These are phyloP conservation scores for Talaromyces sp. DNA, from an alignment of 2,329 filamentous ascomycete genomes.

Conservation along the genomic window DNA sequence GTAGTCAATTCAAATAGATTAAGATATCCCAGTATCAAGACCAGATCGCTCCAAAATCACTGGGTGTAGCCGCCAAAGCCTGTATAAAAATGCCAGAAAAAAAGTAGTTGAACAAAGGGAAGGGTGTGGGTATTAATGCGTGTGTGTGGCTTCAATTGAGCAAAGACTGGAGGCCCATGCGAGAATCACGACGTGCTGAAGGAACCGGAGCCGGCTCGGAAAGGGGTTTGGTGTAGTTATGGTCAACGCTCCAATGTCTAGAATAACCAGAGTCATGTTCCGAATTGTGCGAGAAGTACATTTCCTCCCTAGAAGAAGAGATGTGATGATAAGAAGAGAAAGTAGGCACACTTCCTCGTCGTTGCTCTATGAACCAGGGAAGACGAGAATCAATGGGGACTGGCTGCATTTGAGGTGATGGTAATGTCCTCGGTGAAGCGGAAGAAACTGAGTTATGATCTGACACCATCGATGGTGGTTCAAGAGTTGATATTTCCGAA, in stretches of 20 bases:
- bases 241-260: conserved; percentile 16
- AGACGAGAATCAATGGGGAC: conserved; percentile 42
- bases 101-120: background rate
- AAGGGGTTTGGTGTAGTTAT: conserved; percentile 19
- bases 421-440: conserved; percentile 49
- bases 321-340: conserved; percentile 18
- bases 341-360: conserved; percentile 27
- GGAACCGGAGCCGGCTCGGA: conserved; percentile 20
- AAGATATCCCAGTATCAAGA: conserved; percentile 1
- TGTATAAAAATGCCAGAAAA: conserved; percentile 1
- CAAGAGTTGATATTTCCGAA: conserved; percentile 57
- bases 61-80: background rate
- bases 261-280: conserved; percentile 26
- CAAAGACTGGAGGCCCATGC: conserved; percentile 37
- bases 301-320: conserved; percentile 17
- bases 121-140: background rate
- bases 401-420: conserved; percentile 38
- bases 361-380: conserved; percentile 21
- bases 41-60: background rate
- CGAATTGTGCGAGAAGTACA: conserved; percentile 22
- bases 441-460: conserved; percentile 62
- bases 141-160: conserved; percentile 28
- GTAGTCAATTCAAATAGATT: background rate
- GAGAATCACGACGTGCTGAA: conserved; percentile 28
- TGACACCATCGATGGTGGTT: conserved; percentile 66